These are phyloP conservation scores for Apiospora koreana DNA, from an alignment of 2,329 filamentous ascomycete genomes.

Conservation along the genomic window DNA sequence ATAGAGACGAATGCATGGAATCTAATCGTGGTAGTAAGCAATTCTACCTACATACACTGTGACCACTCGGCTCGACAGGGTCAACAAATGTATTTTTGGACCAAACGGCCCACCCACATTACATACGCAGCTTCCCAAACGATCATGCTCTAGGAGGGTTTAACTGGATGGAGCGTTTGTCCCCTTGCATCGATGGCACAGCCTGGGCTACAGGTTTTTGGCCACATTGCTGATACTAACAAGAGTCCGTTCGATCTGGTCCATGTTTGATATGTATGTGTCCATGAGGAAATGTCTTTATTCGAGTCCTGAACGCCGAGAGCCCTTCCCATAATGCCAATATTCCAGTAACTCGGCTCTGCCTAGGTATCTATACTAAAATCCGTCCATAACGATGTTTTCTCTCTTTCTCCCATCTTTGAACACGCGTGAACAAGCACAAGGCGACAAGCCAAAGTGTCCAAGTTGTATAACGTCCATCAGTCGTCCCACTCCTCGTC, in stretches of 20 bases:
- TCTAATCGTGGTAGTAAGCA: no score
- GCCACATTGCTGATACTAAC: neutral
- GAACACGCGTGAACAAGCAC: neutral
- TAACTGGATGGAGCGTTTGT: neutral
- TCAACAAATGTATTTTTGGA: neutral
- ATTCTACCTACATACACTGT: no score
- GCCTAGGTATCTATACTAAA: constrained; percentile 2
- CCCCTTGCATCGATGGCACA: neutral
- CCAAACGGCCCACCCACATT: neutral
- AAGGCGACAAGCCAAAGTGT: neutral
- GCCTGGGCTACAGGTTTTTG: no score
- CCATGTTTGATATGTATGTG: neutral
- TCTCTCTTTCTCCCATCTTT: neutral
- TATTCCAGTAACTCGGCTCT: neutral
- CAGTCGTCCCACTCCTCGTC: constrained; percentile 96
- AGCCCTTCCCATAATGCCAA: neutral
- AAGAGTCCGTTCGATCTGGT: no score
- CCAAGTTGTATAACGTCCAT: neutral
- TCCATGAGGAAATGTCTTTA: neutral
- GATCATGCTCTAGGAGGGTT: neutral
- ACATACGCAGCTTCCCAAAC: neutral
- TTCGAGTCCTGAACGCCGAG: neutral
- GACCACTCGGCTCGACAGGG: no score
- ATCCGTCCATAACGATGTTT: neutral
- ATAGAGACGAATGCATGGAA: no score